These are phyloP conservation scores for Quercus variabilis DNA, from an alignment of 306 rosid species.

Conservation along the genomic window DNA sequence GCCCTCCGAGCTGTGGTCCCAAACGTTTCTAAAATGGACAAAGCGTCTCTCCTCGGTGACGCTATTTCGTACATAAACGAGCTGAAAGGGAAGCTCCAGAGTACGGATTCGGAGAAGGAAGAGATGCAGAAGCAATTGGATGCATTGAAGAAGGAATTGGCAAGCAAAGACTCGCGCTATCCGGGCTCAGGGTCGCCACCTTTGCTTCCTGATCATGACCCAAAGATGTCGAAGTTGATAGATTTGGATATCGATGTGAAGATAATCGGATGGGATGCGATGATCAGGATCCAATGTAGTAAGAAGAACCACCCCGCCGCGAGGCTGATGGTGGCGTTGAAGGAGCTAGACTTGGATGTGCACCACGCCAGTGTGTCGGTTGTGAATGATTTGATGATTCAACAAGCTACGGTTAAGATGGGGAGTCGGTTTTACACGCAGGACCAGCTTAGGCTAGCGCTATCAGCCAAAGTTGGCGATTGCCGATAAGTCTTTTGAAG, in stretches of 20 bases:
- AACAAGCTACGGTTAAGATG: conserved; percentile 93
- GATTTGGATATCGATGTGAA: conserved; percentile 85
- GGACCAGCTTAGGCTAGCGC: conserved; percentile 75
- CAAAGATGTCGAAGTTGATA: conserved; percentile 21
- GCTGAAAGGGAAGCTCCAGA: conserved; percentile 67
- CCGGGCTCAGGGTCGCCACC: conserved; percentile 22
- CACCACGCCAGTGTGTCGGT: conserved; percentile 90
- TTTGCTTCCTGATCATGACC: conserved; percentile 30
- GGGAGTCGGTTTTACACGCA: conserved; percentile 78
- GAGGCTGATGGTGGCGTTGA: conserved; percentile 76
- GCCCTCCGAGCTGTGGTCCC: conserved; percentile 95
- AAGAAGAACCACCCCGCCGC: conserved; percentile 95
- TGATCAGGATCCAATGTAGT: conserved; percentile 80
- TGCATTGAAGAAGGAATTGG: conserved; percentile 47
- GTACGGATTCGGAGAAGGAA: conserved; percentile 51
- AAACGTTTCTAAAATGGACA: conserved; percentile 95
- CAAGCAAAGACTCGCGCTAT: conserved; percentile 23
- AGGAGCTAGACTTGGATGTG: conserved; percentile 89
- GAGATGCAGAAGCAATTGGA: conserved; percentile 64
- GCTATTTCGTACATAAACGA: conserved; percentile 85
- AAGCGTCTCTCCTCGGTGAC: conserved; percentile 88
- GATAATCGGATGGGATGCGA: conserved; percentile 92
- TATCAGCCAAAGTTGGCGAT: conserved; percentile 62
- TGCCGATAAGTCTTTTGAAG: conserved; percentile 20
- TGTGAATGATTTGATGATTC: conserved; percentile 90